Base-by-base conservation (phyloP, 2,329 filamentous ascomycete genomes). In the Dactylonectria estremocensis region DNA sequence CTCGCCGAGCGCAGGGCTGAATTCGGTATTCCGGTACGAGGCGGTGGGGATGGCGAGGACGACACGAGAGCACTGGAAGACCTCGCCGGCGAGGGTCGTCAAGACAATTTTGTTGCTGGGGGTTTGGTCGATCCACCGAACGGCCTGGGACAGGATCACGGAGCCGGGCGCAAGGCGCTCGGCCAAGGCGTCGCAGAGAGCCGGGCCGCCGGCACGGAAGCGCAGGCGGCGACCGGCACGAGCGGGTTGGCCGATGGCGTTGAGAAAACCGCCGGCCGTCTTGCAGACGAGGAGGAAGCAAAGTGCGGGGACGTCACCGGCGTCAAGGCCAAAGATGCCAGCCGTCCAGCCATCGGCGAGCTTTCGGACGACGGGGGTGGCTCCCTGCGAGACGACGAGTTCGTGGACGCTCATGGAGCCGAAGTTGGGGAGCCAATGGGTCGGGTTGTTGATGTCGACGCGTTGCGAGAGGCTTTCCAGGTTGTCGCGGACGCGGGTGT, bases 311-410 rank as follows among this genome's bases (percentile, higher is more conserved):
- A 77, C 68, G 5, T 69, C 57, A 24, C 53, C 8, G 14, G 70
- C 68, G 1, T 63, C 70, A 5, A 72, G 56, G 37, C 76, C 77
- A 33, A 78, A 73, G 55, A 76, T 69, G 8, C 64, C 63, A 13
- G 69, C 70, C 6, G 75, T 72, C 76, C 76, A 77, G n/a, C 67
- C 40, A 22, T 70, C 66, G 14, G 66, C 74, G 24, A 75, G 20
- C 5, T 58, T 61, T 20, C 60, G 55, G 5, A 75, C 57, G 16
- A 46, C 45, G 1, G 55, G 33, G 1, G 69, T 73, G 31, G 70
- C 72, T 18, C 74, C 72, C 13, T 75, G 72, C 0, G 68, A 72
- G 7, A 68, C 61, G 28, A 72, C 67, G 22, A 75, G 69, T 33
- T 74, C 68, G 45, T 59, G 61, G 28, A 74, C 64, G 3, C 68